phyloP scores from a whole-genome alignment of 805 yeast species.

The Kazachstania africana region DNA sequence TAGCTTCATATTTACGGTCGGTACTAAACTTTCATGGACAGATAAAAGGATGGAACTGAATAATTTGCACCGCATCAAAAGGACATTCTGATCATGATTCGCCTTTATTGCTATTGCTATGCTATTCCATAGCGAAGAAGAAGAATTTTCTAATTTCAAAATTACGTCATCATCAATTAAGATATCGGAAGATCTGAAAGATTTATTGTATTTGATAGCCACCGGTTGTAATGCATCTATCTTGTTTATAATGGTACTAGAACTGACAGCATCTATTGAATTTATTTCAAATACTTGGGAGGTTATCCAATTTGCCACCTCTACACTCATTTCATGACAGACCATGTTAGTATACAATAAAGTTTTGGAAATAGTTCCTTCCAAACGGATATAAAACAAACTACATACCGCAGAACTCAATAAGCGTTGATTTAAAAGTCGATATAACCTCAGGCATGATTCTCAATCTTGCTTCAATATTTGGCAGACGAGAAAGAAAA shows the following conservation, averaged over 20 bases:
- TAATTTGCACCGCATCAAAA: slow-evolving; percentile 14
- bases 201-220: slow-evolving; percentile 24
- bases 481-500: no score
- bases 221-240: slow-evolving; percentile 20
- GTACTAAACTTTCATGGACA: slow-evolving; percentile 22
- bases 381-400: neutral
- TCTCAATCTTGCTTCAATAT: neutral
- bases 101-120: slow-evolving; percentile 17
- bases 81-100: slow-evolving; percentile 1
- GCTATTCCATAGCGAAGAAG: slow-evolving; percentile 30
- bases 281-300: slow-evolving; percentile 4
- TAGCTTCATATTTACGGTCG: no score
- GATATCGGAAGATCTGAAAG: slow-evolving; percentile 16
- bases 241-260: slow-evolving; percentile 5
- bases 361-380: neutral
- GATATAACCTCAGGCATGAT: slow-evolving; percentile 9
- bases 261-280: neutral
- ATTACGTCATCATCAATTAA: slow-evolving; percentile 10
- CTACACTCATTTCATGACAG: no score
- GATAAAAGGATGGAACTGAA: slow-evolving; percentile 26
- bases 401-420: slow-evolving; percentile 14
- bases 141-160: slow-evolving; percentile 19
- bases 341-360: slow-evolving; percentile 1
- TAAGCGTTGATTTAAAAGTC: slow-evolving; percentile 11
- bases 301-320: slow-evolving; percentile 15